Conservation (phyloP, 2,329 filamentous ascomycete species). For the Truncatella angustata region DNA sequence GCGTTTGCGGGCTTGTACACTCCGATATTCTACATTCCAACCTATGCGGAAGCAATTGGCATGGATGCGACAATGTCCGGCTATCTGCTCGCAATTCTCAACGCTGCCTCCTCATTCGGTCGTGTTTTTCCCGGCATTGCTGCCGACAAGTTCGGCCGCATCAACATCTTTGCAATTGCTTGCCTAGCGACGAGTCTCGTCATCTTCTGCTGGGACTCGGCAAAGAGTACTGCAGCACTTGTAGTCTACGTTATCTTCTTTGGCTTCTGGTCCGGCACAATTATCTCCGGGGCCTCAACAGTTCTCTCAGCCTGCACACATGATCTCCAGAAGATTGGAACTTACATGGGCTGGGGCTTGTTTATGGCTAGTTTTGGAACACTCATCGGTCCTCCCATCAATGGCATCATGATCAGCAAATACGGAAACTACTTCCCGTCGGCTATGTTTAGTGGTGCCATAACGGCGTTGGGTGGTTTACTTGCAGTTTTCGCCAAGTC, state of each 20-base stretch:
- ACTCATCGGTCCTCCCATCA: slow-evolving; percentile 44
- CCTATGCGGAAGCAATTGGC: slow-evolving; percentile 54
- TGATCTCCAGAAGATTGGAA: slow-evolving; percentile 53
- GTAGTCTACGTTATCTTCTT: slow-evolving; percentile 35
- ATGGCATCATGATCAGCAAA: slow-evolving; percentile 38
- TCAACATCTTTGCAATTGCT: slow-evolving; percentile 42
- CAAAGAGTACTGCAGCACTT: slow-evolving; percentile 27
- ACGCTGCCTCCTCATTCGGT: slow-evolving; percentile 59
- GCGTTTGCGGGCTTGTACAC: slow-evolving; percentile 48
- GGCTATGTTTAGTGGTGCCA: slow-evolving; percentile 23
- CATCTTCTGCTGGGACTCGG: slow-evolving; percentile 36
- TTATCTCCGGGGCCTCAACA: slow-evolving; percentile 43
- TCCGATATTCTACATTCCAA: slow-evolving; percentile 58
- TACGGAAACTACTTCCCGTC: slow-evolving; percentile 36
- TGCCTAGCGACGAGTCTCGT: slow-evolving; percentile 29
- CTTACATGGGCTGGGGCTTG: too few species aligned
- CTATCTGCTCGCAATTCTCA: slow-evolving; percentile 69
- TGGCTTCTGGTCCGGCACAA: slow-evolving; percentile 39
- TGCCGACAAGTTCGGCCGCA: slow-evolving; percentile 53
- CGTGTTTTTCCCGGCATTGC: slow-evolving; percentile 58
- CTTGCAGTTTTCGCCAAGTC: slow-evolving; percentile 34
- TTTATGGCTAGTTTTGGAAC: too few species aligned
- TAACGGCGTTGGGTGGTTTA: slow-evolving; percentile 33
- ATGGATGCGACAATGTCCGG: slow-evolving; percentile 58
- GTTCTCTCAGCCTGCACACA: slow-evolving; percentile 39